phyloP scores from a whole-genome alignment of 2,329 filamentous ascomycete species.

The Bipolaris oryzae region DNA sequence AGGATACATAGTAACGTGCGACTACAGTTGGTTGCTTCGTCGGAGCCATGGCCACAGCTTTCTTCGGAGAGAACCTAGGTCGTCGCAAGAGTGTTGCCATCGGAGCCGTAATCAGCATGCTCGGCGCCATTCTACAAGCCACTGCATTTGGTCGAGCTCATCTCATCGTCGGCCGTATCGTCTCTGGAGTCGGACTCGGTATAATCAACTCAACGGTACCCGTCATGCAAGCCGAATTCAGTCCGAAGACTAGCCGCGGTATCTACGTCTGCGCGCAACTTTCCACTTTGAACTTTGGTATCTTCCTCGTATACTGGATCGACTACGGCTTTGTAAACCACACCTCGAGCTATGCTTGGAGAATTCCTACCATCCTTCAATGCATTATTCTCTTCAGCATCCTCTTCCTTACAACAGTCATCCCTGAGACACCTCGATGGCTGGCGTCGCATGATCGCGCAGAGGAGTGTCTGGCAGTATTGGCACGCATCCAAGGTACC shows the following conservation, averaged over 20 bases:
- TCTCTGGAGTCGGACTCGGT: constrained; percentile 40
- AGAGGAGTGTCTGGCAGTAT: constrained; percentile 21
- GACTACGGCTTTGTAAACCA: constrained; percentile 22
- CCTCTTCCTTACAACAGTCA: constrained; percentile 11
- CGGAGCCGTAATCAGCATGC: constrained; percentile 20
- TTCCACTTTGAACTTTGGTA: constrained; percentile 24
- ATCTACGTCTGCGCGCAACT: constrained; percentile 27
- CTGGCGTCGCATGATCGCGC: constrained; percentile 23
- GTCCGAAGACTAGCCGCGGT: constrained; percentile 25
- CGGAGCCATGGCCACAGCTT: constrained; percentile 44
- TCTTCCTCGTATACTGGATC: constrained; percentile 26
- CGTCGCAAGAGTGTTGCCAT: constrained; percentile 40
- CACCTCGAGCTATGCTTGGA: constrained; percentile 24
- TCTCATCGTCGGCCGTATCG: constrained; percentile 25
- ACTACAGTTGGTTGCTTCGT: constrained; percentile 49
- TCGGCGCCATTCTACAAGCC: constrained; percentile 24
- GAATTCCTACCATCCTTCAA: constrained; percentile 22
- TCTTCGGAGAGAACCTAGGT: constrained; percentile 62
- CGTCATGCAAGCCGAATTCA: constrained; percentile 25
- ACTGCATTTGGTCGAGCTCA: constrained; percentile 19
- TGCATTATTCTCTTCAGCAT: constrained; percentile 18
- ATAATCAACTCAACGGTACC: constrained; percentile 26
- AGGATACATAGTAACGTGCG: neutral
- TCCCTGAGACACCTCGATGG: constrained; percentile 25
- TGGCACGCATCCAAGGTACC: constrained; percentile 19